A percentile compares a stretch with the other conserved stretches of the same genome.
Evolutionary conservation across 768 basidiomycete genomes (phyloP).

Genomic region (Cystobasidium ongulense): DNA sequence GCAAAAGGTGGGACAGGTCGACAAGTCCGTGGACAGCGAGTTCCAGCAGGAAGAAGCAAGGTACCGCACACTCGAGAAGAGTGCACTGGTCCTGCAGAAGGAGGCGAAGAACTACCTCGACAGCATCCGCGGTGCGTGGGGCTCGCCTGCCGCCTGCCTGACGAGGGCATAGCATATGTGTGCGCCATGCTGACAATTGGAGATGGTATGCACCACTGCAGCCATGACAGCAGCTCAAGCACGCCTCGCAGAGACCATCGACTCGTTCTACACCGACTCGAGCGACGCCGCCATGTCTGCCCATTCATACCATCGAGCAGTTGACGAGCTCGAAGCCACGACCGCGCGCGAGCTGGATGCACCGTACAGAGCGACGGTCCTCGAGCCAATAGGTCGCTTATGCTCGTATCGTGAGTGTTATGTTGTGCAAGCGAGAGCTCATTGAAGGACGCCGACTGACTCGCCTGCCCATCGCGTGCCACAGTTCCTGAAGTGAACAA

Average conservation of each 20-base stretch:
- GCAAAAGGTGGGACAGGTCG: conserved; percentile 32
- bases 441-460: conserved; percentile 64
- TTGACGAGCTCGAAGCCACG: conserved; percentile 81
- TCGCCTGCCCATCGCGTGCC: conserved; percentile 82
- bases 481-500: conserved; percentile 70
- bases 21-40: conserved; percentile 53
- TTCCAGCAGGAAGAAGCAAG: conserved; percentile 69
- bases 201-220: not conserved
- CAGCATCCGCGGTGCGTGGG: conserved; percentile 71
- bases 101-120: conserved; percentile 92
- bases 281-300: conserved; percentile 81
- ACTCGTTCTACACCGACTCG: conserved; percentile 65
- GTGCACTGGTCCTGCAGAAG: conserved; percentile 68
- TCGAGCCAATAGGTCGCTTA: conserved; percentile 94
- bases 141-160: conserved; percentile 13
- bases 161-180: not conserved
- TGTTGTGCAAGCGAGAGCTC: not conserved
- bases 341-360: conserved; percentile 79
- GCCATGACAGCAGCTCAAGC: conserved; percentile 92
- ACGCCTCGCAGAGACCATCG: conserved; percentile 84
- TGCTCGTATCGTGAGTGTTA: conserved; percentile 47
- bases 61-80: conserved; percentile 76
- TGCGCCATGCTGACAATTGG: not conserved
- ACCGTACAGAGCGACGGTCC: conserved; percentile 86
- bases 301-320: conserved; percentile 88